These are phyloP conservation scores for Trichosanthes truncata DNA, from an alignment of 306 rosid species.

Conservation along the genomic window DNA sequence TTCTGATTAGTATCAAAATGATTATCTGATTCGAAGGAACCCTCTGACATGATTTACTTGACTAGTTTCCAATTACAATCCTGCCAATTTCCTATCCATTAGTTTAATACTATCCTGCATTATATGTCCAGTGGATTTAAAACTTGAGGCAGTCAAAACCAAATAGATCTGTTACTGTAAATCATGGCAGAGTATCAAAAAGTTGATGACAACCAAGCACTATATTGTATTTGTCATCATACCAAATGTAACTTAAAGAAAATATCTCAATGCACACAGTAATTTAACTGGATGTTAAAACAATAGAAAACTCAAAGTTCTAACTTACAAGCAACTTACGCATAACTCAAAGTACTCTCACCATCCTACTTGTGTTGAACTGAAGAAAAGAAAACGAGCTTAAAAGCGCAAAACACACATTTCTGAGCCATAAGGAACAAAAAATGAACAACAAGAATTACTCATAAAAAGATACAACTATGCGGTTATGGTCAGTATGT, in stretches of 20 bases:
- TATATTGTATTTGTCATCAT: too few relatives aligned
- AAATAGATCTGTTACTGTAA: too few relatives aligned
- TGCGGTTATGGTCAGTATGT: background rate
- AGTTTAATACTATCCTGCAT: background rate
- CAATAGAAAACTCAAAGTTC: background rate
- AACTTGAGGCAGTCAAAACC: too few relatives aligned
- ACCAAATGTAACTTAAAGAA: too few relatives aligned
- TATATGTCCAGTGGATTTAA: background rate
- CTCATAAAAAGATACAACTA: conserved; percentile 2
- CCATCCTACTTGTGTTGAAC: background rate
- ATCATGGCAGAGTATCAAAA: too few relatives aligned
- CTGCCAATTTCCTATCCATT: background rate
- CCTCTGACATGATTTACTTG: too few relatives aligned
- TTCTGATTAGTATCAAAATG: too few relatives aligned
- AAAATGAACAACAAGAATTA: background rate
- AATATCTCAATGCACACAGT: too few relatives aligned
- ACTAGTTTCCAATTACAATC: too few relatives aligned
- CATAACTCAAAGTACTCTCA: too few relatives aligned
- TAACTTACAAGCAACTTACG: too few relatives aligned
- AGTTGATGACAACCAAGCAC: background rate
- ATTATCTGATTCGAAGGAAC: background rate
- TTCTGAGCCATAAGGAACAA: background rate
- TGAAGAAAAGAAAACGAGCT: background rate
- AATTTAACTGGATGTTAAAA: too few relatives aligned
- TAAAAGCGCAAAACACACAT: background rate